Base-by-base conservation (phyloP, 371 early-diverging fungal genomes). In the Enterocytospora artemiae region DNA sequence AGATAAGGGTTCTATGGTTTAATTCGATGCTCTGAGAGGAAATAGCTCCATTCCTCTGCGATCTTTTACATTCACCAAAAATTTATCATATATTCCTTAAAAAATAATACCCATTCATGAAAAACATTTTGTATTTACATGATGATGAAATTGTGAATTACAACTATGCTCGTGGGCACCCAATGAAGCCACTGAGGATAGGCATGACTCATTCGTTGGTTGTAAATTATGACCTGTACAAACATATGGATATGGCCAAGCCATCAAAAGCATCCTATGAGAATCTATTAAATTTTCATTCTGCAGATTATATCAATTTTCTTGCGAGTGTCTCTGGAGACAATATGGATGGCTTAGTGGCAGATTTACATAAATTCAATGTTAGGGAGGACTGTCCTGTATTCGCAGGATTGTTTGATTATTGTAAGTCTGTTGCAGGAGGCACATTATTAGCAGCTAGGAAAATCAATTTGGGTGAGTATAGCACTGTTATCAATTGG, bases 221-320 rank as follows among this genome's bases (percentile, higher is more conserved):
- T 0, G 63, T 71, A 41, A 73, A 73, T 28, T 80, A 80, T 61
- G 73, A 58, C 2, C 55, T 80, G 31, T 54, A 69, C 34, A 64
- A 69, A 7, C 52, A 80, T 45, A 77, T 77, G 78, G 76, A 77
- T 57, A 56, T 77, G 9, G 45, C 59, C 43, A 81, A 86, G 72
- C 90, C 91, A 2, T 79, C 76, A 24, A 85, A 89, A n/a, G 93
- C 93, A 37, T 88, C 88, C 27, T 82, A 84, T 51, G 81, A 83
- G 53, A 89, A 97, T 82, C 87, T 99, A 85, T 92, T 91, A 4
- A 87, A 88, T 63, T 99, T 96, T 74, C 99, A 99, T 77, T 85
- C 94, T 14, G 89, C 91, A 74, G 97, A 96, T 69, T 99, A 99
- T 74, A 89, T 99, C 64, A 89, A 93, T 69, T 97, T 95, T 76